A percentile compares a stretch with the other conserved stretches of the same genome.
phyloP scores from a whole-genome alignment of 129 eudicot species.

The Lonicera japonica region DNA sequence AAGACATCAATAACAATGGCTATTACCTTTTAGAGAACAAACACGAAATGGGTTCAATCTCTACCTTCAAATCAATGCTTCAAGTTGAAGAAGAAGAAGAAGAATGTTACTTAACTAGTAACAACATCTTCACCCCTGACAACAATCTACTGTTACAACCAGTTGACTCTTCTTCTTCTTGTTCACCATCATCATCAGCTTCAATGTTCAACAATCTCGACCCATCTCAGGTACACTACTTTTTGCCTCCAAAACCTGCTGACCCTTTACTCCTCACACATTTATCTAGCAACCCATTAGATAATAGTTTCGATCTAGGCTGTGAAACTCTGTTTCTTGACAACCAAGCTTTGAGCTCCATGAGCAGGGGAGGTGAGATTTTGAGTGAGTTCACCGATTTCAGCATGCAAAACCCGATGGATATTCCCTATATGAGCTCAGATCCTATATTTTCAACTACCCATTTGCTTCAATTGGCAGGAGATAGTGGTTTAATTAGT shows the following conservation, averaged over 20 bases:
- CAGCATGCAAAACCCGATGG: conserved; percentile 34
- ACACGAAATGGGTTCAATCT: conserved; percentile 30
- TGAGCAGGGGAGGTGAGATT: conserved; percentile 10
- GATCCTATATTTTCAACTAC: conserved; percentile 32
- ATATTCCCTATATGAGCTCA: conserved; percentile 26
- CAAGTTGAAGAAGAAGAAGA: conserved; percentile 28
- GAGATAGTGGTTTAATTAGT: not conserved
- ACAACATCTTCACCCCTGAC: conserved; percentile 20
- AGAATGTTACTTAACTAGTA: conserved; percentile 32
- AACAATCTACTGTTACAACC: conserved; percentile 23
- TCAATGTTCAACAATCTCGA: conserved; percentile 46
- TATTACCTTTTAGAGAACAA: conserved; percentile 12
- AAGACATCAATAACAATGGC: no score
- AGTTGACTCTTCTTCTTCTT: conserved; percentile 56
- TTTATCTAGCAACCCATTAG: conserved; percentile 23
- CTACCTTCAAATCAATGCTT: conserved; percentile 60
- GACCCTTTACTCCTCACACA: conserved; percentile 9
- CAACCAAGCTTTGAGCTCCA: no score
- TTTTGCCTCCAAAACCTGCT: conserved; percentile 42
- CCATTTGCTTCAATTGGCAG: conserved; percentile 51
- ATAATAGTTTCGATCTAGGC: conserved; percentile 36
- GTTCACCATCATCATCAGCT: conserved; percentile 45
- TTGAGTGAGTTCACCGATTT: conserved; percentile 39
- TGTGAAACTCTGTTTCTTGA: no score
- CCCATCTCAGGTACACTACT: conserved; percentile 46